phyloP scores from a whole-genome alignment of 2,329 filamentous ascomycete species.

The Fusarium hostae region DNA sequence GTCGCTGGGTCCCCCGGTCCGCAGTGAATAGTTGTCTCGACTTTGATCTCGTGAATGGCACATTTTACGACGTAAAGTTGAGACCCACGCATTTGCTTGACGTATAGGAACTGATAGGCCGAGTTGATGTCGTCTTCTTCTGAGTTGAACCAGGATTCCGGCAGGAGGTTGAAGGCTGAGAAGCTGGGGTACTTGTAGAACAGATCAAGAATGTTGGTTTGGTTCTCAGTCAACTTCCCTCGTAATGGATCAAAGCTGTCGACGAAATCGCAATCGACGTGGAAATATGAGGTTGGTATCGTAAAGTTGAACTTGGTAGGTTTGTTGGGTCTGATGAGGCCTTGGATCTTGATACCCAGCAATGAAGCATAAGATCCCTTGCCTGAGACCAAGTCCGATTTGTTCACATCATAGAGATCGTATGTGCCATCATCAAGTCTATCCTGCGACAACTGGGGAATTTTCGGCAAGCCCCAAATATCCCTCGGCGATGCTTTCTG shows the following conservation, averaged over 20 bases:
- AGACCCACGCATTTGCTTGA: background rate
- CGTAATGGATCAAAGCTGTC: background rate
- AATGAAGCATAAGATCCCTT: background rate
- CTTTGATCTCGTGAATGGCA: background rate
- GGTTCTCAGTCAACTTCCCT: background rate
- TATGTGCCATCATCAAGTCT: background rate
- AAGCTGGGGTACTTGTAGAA: background rate
- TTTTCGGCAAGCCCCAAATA: background rate
- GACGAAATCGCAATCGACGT: background rate
- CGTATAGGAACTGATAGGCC: background rate
- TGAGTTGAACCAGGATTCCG: background rate
- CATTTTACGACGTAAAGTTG: background rate
- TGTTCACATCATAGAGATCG: background rate
- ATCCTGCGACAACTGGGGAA: background rate
- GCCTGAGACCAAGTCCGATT: background rate
- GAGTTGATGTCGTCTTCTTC: background rate
- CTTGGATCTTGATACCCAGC: background rate
- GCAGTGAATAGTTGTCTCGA: background rate
- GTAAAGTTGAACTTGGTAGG: background rate
- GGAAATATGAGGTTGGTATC: background rate
- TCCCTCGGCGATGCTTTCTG: background rate
- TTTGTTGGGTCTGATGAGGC: background rate
- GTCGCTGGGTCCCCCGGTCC: background rate
- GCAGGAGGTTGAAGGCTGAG: background rate
- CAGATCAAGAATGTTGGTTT: fast-evolving